A percentile compares a stretch with the other conserved stretches of the same genome.
Conservation (phyloP, 2,329 filamentous ascomycete genomes). For the Pezicula carpinea region DNA sequence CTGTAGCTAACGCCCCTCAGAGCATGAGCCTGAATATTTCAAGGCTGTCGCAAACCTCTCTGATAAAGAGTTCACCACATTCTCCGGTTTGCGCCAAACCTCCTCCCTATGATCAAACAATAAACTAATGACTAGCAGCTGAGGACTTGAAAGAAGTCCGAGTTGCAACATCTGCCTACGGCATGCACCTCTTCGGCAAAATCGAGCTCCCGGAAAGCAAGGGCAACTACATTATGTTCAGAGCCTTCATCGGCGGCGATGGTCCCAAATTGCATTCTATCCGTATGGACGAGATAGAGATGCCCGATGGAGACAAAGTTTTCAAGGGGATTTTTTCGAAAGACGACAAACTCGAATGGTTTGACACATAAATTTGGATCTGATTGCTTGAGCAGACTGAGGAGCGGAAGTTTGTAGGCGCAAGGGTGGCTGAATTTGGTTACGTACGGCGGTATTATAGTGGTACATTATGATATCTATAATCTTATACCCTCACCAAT, state of each 20-base stretch:
- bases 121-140: conserved; percentile 32
- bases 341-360: conserved; percentile 48
- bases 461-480: neutral
- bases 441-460: neutral
- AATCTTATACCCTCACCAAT: conserved; percentile 10
- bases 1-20: conserved; percentile 24
- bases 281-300: conserved; percentile 38
- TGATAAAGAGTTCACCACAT: conserved; percentile 24
- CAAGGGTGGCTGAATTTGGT: neutral
- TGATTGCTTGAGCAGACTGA: neutral
- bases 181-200: conserved; percentile 45
- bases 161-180: conserved; percentile 42
- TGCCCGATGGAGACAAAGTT: conserved; percentile 36
- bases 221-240: conserved; percentile 41
- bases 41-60: conserved; percentile 34
- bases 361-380: conserved; percentile 37
- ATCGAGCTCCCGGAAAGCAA: conserved; percentile 39
- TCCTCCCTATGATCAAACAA: conserved; percentile 9
- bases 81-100: conserved; percentile 22
- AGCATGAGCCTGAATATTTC: conserved; percentile 53
- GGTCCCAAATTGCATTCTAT: conserved; percentile 42
- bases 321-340: conserved; percentile 43
- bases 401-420: neutral
- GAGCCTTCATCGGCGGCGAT: conserved; percentile 40
- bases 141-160: conserved; percentile 41